phyloP scores from a whole-genome alignment of 2,329 filamentous ascomycete genomes.

The Fonsecaea monophora region DNA sequence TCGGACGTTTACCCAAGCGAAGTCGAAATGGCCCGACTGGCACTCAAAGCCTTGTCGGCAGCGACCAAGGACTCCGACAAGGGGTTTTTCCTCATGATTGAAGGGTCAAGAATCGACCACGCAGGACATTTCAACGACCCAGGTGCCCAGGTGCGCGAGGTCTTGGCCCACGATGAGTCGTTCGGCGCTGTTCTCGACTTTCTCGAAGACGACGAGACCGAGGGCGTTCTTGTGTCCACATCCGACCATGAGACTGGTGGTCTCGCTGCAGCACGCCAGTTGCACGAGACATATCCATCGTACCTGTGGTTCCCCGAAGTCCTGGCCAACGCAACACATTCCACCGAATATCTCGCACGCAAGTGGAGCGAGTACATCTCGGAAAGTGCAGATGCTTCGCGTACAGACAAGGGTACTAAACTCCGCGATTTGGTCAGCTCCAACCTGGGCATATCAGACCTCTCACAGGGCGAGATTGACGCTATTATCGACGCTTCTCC shows the following conservation, averaged over 20 bases:
- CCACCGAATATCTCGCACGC: constrained; percentile 71
- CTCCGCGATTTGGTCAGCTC: constrained; percentile 64
- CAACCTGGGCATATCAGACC: constrained; percentile 79
- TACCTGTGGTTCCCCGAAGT: constrained; percentile 83
- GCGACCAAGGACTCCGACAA: constrained; percentile 84
- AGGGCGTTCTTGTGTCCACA: constrained; percentile 80
- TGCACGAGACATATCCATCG: constrained; percentile 67
- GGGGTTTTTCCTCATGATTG: constrained; percentile 98
- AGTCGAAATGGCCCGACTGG: constrained; percentile 87
- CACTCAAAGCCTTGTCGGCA: constrained; percentile 76
- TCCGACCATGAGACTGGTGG: constrained; percentile 98
- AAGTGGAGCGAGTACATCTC: constrained; percentile 67
- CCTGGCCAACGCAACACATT: constrained; percentile 79
- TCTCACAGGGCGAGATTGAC: constrained; percentile 72
- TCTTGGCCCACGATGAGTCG: constrained; percentile 90
- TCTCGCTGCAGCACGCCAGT: constrained; percentile 77
- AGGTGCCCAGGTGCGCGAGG: constrained; percentile 84
- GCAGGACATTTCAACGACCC: constrained; percentile 87
- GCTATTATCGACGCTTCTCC: constrained; percentile 65
- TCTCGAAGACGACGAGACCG: constrained; percentile 72
- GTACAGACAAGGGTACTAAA: constrained; percentile 33
- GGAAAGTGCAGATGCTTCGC: constrained; percentile 24
- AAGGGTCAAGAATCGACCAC: constrained; percentile 94
- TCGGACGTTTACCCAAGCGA: constrained; percentile 84
- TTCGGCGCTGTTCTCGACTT: constrained; percentile 87